phyloP scores from a whole-genome alignment of 139 green algal genomes.

The Chlorella ohadii region DNA sequence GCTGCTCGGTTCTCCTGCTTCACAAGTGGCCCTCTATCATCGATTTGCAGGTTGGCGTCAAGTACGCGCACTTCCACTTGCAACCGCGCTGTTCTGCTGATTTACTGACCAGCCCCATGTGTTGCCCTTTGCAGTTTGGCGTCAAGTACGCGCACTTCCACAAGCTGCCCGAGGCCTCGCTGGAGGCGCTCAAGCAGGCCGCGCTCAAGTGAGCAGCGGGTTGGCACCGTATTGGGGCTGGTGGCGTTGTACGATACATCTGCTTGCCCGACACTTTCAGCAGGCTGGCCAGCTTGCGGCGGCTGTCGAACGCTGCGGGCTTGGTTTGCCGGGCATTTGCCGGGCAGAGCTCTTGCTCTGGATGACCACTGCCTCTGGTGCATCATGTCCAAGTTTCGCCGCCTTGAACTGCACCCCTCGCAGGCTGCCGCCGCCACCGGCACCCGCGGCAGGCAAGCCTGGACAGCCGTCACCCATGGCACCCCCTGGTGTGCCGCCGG shows the following conservation, averaged over 20 bases:
- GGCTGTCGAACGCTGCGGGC: no score
- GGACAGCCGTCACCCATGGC: background rate
- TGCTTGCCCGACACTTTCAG: no score
- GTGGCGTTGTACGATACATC: no score
- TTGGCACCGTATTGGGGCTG: no score
- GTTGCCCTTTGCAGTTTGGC: background rate
- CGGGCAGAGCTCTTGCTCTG: no score
- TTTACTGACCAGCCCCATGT: no score
- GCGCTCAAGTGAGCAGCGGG: background rate
- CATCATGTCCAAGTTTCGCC: no score
- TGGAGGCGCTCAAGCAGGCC: constrained; percentile 40
- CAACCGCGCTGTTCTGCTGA: background rate
- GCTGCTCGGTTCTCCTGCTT: no score
- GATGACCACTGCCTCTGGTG: no score
- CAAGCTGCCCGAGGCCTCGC: constrained; percentile 27
- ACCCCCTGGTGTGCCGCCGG: background rate
- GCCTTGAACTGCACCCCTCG: background rate
- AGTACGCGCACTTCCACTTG: background rate
- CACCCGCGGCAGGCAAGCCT: background rate
- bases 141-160: constrained; percentile 38
- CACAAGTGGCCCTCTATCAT: no score
- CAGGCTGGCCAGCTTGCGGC: background rate
- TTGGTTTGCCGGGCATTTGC: no score
- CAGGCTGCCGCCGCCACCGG: constrained; percentile 15
- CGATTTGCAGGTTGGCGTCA: no score